Conservation (phyloP, 108 stramenopile species). For the Mediolabrus comicus region DNA sequence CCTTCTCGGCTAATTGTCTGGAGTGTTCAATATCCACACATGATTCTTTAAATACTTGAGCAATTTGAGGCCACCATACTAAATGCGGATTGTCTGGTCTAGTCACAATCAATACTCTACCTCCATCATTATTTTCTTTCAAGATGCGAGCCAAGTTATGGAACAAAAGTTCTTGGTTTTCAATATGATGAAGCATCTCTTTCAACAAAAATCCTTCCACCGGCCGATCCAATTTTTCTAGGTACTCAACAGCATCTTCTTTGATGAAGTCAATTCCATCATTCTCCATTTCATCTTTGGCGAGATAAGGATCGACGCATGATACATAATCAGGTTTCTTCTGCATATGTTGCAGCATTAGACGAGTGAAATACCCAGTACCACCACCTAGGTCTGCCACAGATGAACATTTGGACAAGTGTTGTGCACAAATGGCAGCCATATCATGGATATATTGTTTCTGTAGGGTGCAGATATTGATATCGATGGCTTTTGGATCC, state of each 20-base stretch:
- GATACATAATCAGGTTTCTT: neutral
- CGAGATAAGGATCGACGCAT: neutral
- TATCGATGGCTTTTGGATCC: neutral
- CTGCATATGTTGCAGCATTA: neutral
- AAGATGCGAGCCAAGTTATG: neutral
- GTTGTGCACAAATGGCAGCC: neutral
- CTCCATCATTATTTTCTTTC: neutral
- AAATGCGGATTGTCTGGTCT: neutral
- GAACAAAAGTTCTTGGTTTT: neutral
- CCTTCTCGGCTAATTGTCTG: neutral
- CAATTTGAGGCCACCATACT: neutral
- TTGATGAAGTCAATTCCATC: neutral
- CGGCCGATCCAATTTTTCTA: neutral
- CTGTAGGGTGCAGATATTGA: neutral
- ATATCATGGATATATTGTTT: neutral
- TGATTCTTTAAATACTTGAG: neutral
- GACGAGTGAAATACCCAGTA: neutral
- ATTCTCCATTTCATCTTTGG: neutral
- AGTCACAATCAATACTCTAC: neutral
- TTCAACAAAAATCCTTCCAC: neutral
- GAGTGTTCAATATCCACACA: neutral
- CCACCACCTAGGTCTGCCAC: neutral
- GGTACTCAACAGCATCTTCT: neutral
- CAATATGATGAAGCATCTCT: neutral
- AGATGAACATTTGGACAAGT: neutral